Percentiles rank a stretch among this genome's conserved stretches.
Evolutionary conservation across 768 basidiomycete genomes (phyloP).

Genomic region (Suillus weaverae): DNA sequence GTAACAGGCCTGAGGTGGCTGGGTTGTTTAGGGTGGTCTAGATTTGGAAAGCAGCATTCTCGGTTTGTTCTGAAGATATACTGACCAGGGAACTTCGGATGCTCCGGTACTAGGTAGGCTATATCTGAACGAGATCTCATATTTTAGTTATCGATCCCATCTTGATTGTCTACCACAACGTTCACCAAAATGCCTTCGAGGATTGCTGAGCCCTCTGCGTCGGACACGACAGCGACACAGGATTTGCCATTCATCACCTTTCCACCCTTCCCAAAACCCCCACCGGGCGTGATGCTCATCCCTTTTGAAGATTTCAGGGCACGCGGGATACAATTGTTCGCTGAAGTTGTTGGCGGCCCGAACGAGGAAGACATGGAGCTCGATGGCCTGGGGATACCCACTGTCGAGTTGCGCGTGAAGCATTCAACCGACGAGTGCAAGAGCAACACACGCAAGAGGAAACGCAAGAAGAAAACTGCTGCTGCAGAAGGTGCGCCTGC

Average conservation of each 20-base stretch:
- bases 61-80: conserved; percentile 5
- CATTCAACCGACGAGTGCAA: conserved; percentile 60
- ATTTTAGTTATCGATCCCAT: conserved; percentile 6
- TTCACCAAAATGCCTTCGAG: conserved; percentile 20
- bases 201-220: conserved; percentile 16
- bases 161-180: conserved; percentile 18
- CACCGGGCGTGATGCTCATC: conserved; percentile 47
- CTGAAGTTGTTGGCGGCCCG: conserved; percentile 34
- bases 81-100: neutral
- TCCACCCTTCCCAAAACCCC: conserved; percentile 50
- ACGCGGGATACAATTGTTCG: conserved; percentile 53
- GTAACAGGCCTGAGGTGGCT: neutral
- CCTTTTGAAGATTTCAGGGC: conserved; percentile 60
- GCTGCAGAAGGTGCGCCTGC: conserved; percentile 17
- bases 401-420: conserved; percentile 50
- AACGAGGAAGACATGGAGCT: conserved; percentile 53
- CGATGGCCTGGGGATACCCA: conserved; percentile 68
- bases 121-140: neutral
- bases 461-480: conserved; percentile 39
- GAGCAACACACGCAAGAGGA: conserved; percentile 53
- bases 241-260: conserved; percentile 34
- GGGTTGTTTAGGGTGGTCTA: conserved; percentile 6
- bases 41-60: conserved; percentile 15
- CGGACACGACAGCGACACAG: conserved; percentile 13
- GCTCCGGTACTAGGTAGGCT: neutral